A percentile compares a stretch with the other conserved stretches of the same genome.
These are phyloP conservation scores for Tetracentron sinense DNA, from an alignment of 164 flowering plant genomes.

Conservation along the genomic window DNA sequence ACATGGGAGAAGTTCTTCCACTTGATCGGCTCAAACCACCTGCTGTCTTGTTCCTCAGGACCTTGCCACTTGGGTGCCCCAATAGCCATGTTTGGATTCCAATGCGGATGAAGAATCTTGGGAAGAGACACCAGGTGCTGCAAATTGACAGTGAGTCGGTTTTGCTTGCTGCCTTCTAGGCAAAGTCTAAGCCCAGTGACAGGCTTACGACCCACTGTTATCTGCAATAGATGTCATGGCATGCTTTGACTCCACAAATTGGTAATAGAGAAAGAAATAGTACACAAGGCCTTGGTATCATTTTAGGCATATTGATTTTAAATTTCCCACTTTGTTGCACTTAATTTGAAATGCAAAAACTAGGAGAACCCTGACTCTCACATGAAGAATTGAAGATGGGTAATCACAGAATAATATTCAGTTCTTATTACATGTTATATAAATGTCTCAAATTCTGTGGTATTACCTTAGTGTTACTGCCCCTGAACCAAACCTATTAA, in stretches of 20 bases:
- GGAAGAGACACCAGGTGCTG: conserved; percentile 92
- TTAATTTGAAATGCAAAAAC: too few relatives aligned
- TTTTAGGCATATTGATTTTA: too few relatives aligned
- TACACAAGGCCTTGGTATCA: too few relatives aligned
- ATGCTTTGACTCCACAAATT: background rate
- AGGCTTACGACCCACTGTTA: conserved; percentile 94
- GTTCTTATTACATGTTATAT: too few relatives aligned
- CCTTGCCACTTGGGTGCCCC: conserved; percentile 98
- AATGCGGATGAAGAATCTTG: conserved; percentile 89
- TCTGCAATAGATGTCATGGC: conserved; percentile 39
- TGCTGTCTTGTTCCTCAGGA: conserved; percentile 96
- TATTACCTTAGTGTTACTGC: too few relatives aligned
- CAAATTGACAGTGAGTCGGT: conserved; percentile 76
- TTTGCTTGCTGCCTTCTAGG: conserved; percentile 83
- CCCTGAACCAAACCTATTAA: too few relatives aligned
- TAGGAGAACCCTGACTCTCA: too few relatives aligned
- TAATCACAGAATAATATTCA: too few relatives aligned
- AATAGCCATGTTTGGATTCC: conserved; percentile 87
- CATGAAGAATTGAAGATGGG: too few relatives aligned
- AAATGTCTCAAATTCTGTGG: too few relatives aligned
- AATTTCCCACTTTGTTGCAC: too few relatives aligned
- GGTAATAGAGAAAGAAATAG: background rate
- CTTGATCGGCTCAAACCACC: conserved; percentile 97
- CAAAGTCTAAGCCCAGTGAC: conserved; percentile 88
- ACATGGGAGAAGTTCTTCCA: conserved; percentile 99